Conservation (phyloP, 164 flowering plant species). For the Aristolochia californica region DNA sequence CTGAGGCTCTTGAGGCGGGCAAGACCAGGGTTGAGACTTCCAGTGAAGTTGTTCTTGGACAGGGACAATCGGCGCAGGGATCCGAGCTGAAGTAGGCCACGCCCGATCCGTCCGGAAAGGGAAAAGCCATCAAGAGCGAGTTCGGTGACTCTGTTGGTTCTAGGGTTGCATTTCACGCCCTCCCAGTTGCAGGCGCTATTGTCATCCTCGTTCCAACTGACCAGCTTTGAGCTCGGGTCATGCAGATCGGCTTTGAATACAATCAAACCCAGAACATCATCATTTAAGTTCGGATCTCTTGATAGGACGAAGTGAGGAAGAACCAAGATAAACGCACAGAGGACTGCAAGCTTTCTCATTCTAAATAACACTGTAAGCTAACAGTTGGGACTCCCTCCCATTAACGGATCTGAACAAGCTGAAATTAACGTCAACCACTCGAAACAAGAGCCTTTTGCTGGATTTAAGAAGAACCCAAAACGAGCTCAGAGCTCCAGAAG, state of each 20-base stretch:
- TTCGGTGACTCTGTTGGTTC: slow-evolving; percentile 64
- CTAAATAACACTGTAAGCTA: neutral
- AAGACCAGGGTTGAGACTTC: slow-evolving; percentile 46
- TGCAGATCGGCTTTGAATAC: slow-evolving; percentile 75
- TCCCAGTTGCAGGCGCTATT: slow-evolving; percentile 66
- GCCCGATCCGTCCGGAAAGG: slow-evolving; percentile 63
- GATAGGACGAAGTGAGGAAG: slow-evolving; percentile 21
- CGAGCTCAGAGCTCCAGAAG: no score
- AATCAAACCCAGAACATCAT: slow-evolving; percentile 78
- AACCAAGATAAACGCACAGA: slow-evolving; percentile 6
- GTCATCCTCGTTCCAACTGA: slow-evolving; percentile 81
- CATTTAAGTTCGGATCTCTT: slow-evolving; percentile 52
- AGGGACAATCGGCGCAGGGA: slow-evolving; percentile 57
- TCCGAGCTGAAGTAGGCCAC: slow-evolving; percentile 56
- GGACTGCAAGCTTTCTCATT: slow-evolving; percentile 10
- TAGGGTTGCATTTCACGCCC: slow-evolving; percentile 65
- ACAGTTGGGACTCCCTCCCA: slow-evolving; percentile 4
- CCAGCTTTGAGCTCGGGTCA: slow-evolving; percentile 54
- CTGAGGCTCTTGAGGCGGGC: slow-evolving; percentile 36
- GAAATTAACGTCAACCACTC: no score
- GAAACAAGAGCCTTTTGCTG: no score
- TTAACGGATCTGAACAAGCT: slow-evolving; percentile 1
- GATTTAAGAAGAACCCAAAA: no score
- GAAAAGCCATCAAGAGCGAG: slow-evolving; percentile 65
- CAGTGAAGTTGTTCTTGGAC: slow-evolving; percentile 62